Conservation (phyloP, 1,284 basidiomycete genomes). For the Bondarzewia mesenterica region DNA sequence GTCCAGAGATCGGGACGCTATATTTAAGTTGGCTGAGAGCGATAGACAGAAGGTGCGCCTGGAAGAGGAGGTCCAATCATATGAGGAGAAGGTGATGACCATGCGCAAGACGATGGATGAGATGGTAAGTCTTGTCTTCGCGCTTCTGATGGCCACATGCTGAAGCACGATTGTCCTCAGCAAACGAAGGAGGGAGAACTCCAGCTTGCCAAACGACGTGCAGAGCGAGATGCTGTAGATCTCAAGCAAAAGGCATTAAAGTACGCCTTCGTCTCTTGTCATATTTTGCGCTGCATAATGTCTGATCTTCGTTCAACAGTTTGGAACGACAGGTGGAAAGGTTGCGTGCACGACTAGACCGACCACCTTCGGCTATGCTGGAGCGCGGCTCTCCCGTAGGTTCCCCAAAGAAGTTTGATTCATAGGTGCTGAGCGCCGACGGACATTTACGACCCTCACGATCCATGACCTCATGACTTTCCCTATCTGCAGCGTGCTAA, state of each 20-base stretch:
- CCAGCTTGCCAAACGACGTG: constrained; percentile 63
- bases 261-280: constrained; percentile 29
- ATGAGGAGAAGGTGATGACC: constrained; percentile 46
- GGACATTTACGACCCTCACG: neutral
- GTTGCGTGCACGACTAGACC: constrained; percentile 49
- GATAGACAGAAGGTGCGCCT: constrained; percentile 51
- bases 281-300: constrained; percentile 5
- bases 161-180: constrained; percentile 36
- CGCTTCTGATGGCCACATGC: neutral
- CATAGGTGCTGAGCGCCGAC: neutral
- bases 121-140: constrained; percentile 34
- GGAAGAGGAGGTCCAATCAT: constrained; percentile 56
- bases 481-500: neutral
- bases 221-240: constrained; percentile 68
- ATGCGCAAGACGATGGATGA: constrained; percentile 54
- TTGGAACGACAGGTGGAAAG: constrained; percentile 66
- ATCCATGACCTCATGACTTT: neutral
- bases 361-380: constrained; percentile 22
- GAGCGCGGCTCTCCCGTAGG: constrained; percentile 22
- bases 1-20: constrained; percentile 42
- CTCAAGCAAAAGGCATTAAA: constrained; percentile 62
- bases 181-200: constrained; percentile 64
- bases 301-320: constrained; percentile 24
- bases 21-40: constrained; percentile 47
- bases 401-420: constrained; percentile 17